phyloP scores from a whole-genome alignment of 1,139 yeast genomes.

The Hyphopichia khmerensis region DNA sequence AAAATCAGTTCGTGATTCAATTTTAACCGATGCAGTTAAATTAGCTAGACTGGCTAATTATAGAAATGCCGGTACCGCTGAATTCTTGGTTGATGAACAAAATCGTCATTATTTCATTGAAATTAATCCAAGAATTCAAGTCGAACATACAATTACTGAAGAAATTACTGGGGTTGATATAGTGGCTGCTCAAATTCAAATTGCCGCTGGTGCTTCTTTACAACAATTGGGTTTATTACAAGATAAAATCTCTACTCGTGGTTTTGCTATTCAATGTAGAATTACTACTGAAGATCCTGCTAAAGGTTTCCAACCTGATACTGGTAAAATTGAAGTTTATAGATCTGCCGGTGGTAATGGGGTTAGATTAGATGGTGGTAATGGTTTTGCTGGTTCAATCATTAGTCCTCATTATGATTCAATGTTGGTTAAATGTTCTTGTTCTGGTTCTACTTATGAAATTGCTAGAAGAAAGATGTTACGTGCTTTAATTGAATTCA shows the following conservation, averaged over 20 bases:
- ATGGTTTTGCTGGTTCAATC: conserved; percentile 97
- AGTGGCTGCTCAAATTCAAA: conserved; percentile 98
- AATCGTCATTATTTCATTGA: conserved; percentile 97
- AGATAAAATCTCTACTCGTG: conserved; percentile 92
- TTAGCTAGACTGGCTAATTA: conserved; percentile 86
- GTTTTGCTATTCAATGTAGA: conserved; percentile 98
- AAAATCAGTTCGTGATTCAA: conserved; percentile 78
- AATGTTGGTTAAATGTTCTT: conserved; percentile 95
- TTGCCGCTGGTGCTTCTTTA: conserved; percentile 97
- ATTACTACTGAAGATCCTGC: conserved; percentile 98
- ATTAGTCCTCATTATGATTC: conserved; percentile 98
- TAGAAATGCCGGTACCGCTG: conserved; percentile 98
- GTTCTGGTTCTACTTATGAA: conserved; percentile 95
- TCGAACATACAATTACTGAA: conserved; percentile 97
- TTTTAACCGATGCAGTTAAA: conserved; percentile 89
- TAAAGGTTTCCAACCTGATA: conserved; percentile 96
- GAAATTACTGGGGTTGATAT: conserved; percentile 98
- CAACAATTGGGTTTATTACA: conserved; percentile 89
- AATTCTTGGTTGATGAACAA: conserved; percentile 89
- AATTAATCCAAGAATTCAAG: conserved; percentile 98
- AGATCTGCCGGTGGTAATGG: conserved; percentile 99
- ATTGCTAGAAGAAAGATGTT: conserved; percentile 97
- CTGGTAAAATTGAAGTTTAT: conserved; percentile 97
- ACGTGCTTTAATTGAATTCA: conserved; percentile 92
- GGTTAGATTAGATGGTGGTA: conserved; percentile 98